phyloP scores from a whole-genome alignment of 1,284 basidiomycete species.

The Hypsizygus ulmarius region DNA sequence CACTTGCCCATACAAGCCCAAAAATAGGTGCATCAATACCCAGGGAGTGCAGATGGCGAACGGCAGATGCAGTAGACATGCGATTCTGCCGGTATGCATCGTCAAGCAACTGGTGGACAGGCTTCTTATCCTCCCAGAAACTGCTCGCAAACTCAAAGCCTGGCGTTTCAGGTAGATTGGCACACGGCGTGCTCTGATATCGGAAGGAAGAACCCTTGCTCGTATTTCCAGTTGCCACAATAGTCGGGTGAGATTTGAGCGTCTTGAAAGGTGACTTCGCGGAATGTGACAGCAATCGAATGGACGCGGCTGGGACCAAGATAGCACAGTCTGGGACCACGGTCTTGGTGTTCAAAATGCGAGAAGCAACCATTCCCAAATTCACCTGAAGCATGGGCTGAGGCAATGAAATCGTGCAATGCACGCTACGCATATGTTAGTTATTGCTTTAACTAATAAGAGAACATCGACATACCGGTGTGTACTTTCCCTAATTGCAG shows the following conservation, averaged over 20 bases:
- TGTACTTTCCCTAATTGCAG: constrained; percentile 40
- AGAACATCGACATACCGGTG: constrained; percentile 34
- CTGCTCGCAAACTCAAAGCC: constrained; percentile 53
- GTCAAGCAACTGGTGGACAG: constrained; percentile 43
- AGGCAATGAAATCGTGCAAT: constrained; percentile 49
- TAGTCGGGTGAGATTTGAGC: constrained; percentile 38
- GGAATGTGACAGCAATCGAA: constrained; percentile 40
- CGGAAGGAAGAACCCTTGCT: constrained; percentile 44
- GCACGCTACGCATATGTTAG: constrained; percentile 33
- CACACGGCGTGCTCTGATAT: constrained; percentile 51
- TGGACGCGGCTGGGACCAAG: constrained; percentile 39
- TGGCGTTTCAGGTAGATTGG: constrained; percentile 40
- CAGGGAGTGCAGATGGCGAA: constrained; percentile 50
- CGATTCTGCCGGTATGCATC: constrained; percentile 59
- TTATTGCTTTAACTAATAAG: neutral
- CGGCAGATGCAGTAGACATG: constrained; percentile 49
- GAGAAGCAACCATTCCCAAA: constrained; percentile 30
- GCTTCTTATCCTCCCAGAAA: constrained; percentile 61
- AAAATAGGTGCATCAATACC: constrained; percentile 46
- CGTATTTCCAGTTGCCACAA: constrained; percentile 35
- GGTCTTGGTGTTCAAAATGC: constrained; percentile 44
- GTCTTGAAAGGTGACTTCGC: constrained; percentile 45
- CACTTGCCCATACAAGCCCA: constrained; percentile 53
- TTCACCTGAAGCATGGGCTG: constrained; percentile 36
- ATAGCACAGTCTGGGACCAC: constrained; percentile 48